Base-by-base conservation (phyloP, 768 basidiomycete species). In the Suillus ampliporus region DNA sequence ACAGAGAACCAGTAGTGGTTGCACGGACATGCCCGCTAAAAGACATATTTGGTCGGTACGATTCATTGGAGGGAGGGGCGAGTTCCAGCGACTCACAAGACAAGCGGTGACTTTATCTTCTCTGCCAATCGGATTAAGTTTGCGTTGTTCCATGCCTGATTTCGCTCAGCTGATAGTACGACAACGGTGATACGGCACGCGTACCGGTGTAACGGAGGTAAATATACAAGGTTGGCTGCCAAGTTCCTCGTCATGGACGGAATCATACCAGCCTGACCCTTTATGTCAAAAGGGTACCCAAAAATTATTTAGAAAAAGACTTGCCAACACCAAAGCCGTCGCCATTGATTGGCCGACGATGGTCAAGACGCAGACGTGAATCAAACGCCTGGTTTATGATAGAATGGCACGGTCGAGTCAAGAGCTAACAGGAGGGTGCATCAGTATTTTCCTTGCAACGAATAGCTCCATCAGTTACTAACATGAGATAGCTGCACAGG, bases 361-460 rank as follows among this genome's bases (percentile, higher is more conserved):
- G 83, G 71, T 95, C 93, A 58, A 94, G 74, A 21, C 97, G 86
- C 37, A 99, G 82, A 9, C 96, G 85, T 23, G 94, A 96, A 78
- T 98, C 97, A 70, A 95, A 96, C 0, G 97, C 95, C 78, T 97
- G 95, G 74, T 97, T 97, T 74, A 96, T 97, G 78, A 98, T 97
- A 4, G 92, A 94, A 78, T 98, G 97, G 64, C 90, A 89, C 57
- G 97, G 97, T 53, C 92, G 84, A 48, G 96, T 99, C 68, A 98
- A 83, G n/a, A 98, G 86, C 86, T 94, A 67, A 37, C 57, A 26
- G 58, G 52, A 13, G 56, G 58, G 31, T 35, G 40, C 62, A 50
- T 66, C 41, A 46, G 34, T 61, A 57, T 21, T 8, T 13, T 31
- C 52, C n/a, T 40, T 40, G 17, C 38, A 56, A 11, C 6, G 6